phyloP scores from a whole-genome alignment of 2,329 filamentous ascomycete genomes.

The Ophiostoma tasmaniense region DNA sequence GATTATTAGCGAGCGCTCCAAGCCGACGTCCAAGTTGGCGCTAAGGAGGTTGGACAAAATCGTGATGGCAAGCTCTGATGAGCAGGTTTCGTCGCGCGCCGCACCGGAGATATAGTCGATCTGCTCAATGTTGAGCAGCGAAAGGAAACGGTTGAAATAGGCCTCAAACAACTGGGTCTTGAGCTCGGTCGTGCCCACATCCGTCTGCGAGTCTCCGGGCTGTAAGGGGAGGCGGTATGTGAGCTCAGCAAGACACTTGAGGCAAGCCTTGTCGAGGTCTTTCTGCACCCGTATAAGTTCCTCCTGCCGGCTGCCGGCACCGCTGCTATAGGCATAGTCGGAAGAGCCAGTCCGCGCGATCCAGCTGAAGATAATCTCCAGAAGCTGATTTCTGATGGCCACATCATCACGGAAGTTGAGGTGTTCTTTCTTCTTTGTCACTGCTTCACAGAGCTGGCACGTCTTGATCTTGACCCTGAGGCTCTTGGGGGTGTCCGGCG shows the following conservation, averaged over 20 bases:
- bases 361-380: constrained; percentile 62
- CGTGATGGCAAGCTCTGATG: constrained; percentile 55
- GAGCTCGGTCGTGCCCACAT: constrained; percentile 58
- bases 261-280: constrained; percentile 57
- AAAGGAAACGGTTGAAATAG: constrained; percentile 63
- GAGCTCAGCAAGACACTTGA: constrained; percentile 56
- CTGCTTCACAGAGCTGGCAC: constrained; percentile 57
- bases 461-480: constrained; percentile 60
- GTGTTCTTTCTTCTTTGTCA: constrained; percentile 59
- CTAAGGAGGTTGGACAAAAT: constrained; percentile 62
- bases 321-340: constrained; percentile 33
- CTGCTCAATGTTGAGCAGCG: constrained; percentile 52
- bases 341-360: constrained; percentile 40
- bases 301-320: constrained; percentile 38
- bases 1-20: constrained; percentile 62
- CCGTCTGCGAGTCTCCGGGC: constrained; percentile 55
- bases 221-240: constrained; percentile 60
- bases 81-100: constrained; percentile 46
- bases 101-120: constrained; percentile 33
- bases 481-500: constrained; percentile 46
- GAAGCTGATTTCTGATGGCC: constrained; percentile 57
- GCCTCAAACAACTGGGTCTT: constrained; percentile 65
- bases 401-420: constrained; percentile 61
- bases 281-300: constrained; percentile 51
- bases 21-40: constrained; percentile 61